A percentile compares a stretch with the other conserved stretches of the same genome.
phyloP scores from a whole-genome alignment of 169 alveolate genomes.

The Eimeria mitis region DNA sequence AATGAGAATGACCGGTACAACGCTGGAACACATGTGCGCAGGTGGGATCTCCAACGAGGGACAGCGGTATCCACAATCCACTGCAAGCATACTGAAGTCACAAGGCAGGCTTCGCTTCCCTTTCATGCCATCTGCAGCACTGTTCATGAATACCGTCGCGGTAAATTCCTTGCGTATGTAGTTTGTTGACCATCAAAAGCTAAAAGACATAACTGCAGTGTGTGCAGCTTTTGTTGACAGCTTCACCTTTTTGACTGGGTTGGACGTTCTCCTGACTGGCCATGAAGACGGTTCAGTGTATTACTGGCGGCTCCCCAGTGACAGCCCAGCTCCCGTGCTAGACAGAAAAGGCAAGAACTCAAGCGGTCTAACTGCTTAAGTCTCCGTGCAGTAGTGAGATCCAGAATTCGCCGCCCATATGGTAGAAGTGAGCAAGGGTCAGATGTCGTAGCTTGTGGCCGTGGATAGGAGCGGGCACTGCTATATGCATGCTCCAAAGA shows the following conservation, averaged over 20 bases:
- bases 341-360: conserved; percentile 40
- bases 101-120: conserved; percentile 23
- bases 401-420: not conserved
- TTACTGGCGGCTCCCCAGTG: conserved; percentile 58
- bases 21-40: not conserved
- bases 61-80: conserved; percentile 29
- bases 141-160: not conserved
- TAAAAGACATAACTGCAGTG: not conserved
- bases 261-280: conserved; percentile 60
- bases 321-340: conserved; percentile 31
- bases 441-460: not conserved
- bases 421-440: not conserved
- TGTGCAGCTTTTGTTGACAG: not conserved
- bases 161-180: not conserved
- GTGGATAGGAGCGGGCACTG: not conserved
- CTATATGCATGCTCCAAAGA: not conserved
- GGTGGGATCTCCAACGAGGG: conserved; percentile 57
- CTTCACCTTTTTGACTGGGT: conserved; percentile 35
- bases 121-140: not conserved
- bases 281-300: conserved; percentile 70
- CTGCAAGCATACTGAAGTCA: conserved; percentile 62
- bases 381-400: not conserved
- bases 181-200: not conserved
- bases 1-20: not conserved
- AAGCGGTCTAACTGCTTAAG: not conserved